Base-by-base conservation (phyloP, 148 eudicot genomes). In the Vaccinium macrocarpon region DNA sequence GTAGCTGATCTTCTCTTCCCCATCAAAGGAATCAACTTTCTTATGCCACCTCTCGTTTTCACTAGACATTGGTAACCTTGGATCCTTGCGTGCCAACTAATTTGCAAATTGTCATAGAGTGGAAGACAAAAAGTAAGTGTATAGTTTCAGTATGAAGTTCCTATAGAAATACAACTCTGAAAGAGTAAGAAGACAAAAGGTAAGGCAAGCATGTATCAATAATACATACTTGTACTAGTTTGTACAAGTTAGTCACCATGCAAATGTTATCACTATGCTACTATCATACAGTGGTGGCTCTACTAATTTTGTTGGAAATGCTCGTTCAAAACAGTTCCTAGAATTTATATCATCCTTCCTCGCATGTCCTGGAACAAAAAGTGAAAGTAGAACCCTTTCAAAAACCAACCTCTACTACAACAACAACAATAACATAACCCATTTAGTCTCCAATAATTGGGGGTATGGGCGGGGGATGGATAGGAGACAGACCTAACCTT, bases 1-100 rank as follows among this genome's bases (percentile, higher is more conserved):
- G 32, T 78, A 51, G 46, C 80, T 78, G 46, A 78, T 78, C 57
- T 78, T 51, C 38, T 78, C 80, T 78, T 78, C 61, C 80, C 19
- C 59, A 23, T 50, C 9, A 52, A 27, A 78, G 14, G 80, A 50
- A 78, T 52, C 38, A 25, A 8, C 5, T 27, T 52, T 78, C 80
- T 78, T 78, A 52, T 16, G 11, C 1, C 12, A 21, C 61, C 55
- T 77, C 53, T 77, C 38, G 23, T 77, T 52, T 77, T 52, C 80
- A 51, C 80, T 6, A 77, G 61, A 77, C 61, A 77, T 50, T 29
- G 35, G 35, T 29, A 77, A 77, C 35, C 35, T 51, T 4, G 1
- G 51, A 77, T 23, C 61, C 61, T 25, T 8, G 61, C 16, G 0
- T 51, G 12, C 61, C 61, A 14, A 52, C 59, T 77, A 50, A 16